Percentiles rank a stretch among this genome's conserved stretches.
These are phyloP conservation scores for Russula sp. DNA, from an alignment of 768 basidiomycete species.

Conservation along the genomic window DNA sequence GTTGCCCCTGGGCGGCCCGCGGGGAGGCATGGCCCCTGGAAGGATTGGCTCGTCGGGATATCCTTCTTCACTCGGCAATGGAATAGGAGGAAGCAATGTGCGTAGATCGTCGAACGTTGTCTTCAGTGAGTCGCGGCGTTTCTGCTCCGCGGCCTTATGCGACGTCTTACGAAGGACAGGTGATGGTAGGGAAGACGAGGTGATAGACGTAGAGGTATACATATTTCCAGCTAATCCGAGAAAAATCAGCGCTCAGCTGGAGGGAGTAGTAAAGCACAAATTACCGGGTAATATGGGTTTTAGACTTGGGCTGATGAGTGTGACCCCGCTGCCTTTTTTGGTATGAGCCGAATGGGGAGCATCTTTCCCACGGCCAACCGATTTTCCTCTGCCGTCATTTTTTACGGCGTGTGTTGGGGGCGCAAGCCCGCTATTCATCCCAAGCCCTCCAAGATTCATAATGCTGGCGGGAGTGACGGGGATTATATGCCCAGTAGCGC, in stretches of 20 bases:
- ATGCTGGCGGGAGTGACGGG: conserved; percentile 92
- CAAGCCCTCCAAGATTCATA: conserved; percentile 78
- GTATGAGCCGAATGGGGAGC: conserved; percentile 21
- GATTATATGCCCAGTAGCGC: conserved; percentile 35
- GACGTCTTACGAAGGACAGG: conserved; percentile 66
- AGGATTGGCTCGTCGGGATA: conserved; percentile 70
- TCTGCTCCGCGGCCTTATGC: conserved; percentile 97
- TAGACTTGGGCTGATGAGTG: conserved; percentile 51
- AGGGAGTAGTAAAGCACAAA: conserved; percentile 27
- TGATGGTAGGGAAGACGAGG: conserved; percentile 32
- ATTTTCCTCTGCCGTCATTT: conserved; percentile 28
- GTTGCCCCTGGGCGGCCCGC: conserved; percentile 81
- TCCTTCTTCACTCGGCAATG: conserved; percentile 72
- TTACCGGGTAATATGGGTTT: conserved; percentile 74
- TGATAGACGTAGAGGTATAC: conserved; percentile 32
- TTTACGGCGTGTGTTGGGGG: conserved; percentile 34
- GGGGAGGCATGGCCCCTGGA: conserved; percentile 85
- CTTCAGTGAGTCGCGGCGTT: conserved; percentile 94
- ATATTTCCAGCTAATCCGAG: conserved; percentile 38
- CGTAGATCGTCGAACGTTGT: conserved; percentile 87
- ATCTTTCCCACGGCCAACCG: conserved; percentile 24
- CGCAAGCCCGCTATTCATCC: conserved; percentile 47
- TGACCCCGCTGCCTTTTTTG: conserved; percentile 36
- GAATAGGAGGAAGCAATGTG: conserved; percentile 81
- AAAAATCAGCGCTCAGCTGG: conserved; percentile 20